phyloP scores from a whole-genome alignment of 2,329 filamentous ascomycete genomes.

The Alternaria sp. region DNA sequence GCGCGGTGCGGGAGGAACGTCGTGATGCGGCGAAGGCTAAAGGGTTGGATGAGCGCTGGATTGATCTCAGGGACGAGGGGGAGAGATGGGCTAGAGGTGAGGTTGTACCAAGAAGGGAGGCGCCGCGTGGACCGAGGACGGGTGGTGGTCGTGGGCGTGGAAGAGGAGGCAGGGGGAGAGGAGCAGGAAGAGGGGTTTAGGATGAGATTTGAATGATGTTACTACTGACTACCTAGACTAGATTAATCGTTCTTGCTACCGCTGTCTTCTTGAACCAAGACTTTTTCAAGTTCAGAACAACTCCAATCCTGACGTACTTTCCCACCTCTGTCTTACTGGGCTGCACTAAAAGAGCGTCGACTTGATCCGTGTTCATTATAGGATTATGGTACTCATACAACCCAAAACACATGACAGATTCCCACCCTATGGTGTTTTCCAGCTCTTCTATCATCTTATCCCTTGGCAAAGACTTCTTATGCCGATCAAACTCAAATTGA shows the following conservation, averaged over 20 bases:
- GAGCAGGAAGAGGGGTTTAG: slow-evolving; percentile 5
- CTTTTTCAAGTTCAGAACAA: fast-evolving
- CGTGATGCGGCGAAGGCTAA: slow-evolving; percentile 21
- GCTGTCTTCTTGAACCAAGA: background rate
- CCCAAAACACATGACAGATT: background rate
- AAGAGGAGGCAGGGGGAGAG: slow-evolving; percentile 26
- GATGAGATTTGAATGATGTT: background rate
- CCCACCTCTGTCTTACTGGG: background rate
- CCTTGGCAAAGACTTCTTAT: no score
- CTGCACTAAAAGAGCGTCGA: background rate
- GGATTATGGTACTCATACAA: background rate
- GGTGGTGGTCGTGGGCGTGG: slow-evolving; percentile 11
- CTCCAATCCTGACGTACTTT: background rate
- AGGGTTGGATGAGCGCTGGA: slow-evolving; percentile 54
- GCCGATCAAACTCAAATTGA: no score
- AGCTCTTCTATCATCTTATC: background rate
- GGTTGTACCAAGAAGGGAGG: background rate
- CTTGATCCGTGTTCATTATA: no score
- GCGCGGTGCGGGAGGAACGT: slow-evolving; percentile 25
- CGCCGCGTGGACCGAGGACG: slow-evolving; percentile 19
- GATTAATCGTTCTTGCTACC: background rate
- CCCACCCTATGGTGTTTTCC: background rate
- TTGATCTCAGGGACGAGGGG: slow-evolving; percentile 37
- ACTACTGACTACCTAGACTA: background rate
- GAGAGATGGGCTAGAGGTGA: slow-evolving; percentile 30